Evolutionary conservation across 176 grass and related monocot genomes (phyloP).

Genomic region (Urochloa ruziziensis): DNA sequence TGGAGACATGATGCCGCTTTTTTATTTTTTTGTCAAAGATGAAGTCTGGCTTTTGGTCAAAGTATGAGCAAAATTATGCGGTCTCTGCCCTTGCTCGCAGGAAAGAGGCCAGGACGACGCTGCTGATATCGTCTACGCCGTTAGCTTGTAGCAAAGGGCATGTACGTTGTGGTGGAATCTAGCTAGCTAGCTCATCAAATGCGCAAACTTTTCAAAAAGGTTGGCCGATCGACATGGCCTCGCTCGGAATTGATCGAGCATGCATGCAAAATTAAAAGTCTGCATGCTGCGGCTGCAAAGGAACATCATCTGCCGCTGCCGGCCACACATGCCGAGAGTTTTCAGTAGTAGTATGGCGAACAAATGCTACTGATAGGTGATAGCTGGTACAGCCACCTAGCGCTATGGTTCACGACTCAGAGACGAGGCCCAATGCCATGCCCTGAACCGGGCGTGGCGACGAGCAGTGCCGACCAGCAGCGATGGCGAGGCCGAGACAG

Average conservation of each 20-base stretch:
- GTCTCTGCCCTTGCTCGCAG: conserved; percentile 29
- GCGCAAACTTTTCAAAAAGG: neutral
- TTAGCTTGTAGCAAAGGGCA: conserved; percentile 10
- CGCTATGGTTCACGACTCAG: neutral
- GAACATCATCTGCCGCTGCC: neutral
- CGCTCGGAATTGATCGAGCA: neutral
- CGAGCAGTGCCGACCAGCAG: neutral
- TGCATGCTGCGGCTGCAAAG: neutral
- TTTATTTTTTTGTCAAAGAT: neutral
- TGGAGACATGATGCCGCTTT: neutral
- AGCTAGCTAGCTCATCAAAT: neutral
- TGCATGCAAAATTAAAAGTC: neutral
- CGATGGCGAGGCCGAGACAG: neutral
- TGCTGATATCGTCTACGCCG: neutral
- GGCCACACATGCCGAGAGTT: neutral
- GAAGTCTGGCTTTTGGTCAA: neutral
- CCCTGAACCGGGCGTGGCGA: neutral
- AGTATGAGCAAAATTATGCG: neutral
- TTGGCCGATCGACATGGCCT: neutral
- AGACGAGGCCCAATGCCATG: neutral
- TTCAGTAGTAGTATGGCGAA: neutral
- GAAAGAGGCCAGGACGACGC: neutral
- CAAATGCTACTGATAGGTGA: neutral
- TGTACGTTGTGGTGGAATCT: neutral
- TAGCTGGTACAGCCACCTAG: neutral